Conservation (phyloP, 2,329 filamentous ascomycete genomes). For the Alternaria sp. region DNA sequence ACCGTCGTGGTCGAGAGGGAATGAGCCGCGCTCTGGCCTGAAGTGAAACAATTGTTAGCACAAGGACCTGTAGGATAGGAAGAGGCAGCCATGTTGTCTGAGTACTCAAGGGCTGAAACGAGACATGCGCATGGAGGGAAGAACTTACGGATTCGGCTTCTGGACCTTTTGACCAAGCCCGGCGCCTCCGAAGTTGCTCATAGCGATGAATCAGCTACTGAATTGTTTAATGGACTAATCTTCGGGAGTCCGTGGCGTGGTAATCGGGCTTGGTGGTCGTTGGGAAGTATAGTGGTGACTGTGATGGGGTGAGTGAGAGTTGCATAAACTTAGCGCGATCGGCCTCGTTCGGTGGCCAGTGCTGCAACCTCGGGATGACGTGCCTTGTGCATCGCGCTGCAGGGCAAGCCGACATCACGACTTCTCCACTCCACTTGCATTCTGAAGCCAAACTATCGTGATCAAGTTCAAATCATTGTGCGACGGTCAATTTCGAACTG, state of each 20-base stretch:
- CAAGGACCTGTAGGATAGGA: accelerated
- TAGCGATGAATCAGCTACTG: constrained; percentile 27
- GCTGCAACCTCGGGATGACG: constrained; percentile 30
- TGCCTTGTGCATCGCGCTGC: constrained; percentile 7
- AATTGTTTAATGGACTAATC: accelerated
- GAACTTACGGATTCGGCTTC: constrained; percentile 73
- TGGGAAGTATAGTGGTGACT: constrained; percentile 1
- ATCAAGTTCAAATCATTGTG: background rate
- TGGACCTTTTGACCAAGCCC: constrained; percentile 68
- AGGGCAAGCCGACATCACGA: background rate
- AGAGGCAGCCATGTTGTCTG: background rate
- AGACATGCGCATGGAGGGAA: background rate
- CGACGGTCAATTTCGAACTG: background rate
- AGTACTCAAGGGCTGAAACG: background rate
- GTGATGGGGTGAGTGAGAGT: constrained; percentile 31
- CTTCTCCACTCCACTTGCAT: background rate
- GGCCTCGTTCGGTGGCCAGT: constrained; percentile 18
- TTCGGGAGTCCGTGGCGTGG: background rate
- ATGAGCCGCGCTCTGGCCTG: constrained; percentile 89
- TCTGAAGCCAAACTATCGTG: background rate
- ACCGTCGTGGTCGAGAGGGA: constrained; percentile 95
- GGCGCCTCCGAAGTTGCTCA: constrained; percentile 73
- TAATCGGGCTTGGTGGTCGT: constrained; percentile 5
- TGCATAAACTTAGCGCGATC: constrained; percentile 28
- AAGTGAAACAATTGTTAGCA: constrained; percentile 12